Base-by-base conservation (phyloP, 192 early-diverging fungal genomes). In the Thamnidium elegans region DNA sequence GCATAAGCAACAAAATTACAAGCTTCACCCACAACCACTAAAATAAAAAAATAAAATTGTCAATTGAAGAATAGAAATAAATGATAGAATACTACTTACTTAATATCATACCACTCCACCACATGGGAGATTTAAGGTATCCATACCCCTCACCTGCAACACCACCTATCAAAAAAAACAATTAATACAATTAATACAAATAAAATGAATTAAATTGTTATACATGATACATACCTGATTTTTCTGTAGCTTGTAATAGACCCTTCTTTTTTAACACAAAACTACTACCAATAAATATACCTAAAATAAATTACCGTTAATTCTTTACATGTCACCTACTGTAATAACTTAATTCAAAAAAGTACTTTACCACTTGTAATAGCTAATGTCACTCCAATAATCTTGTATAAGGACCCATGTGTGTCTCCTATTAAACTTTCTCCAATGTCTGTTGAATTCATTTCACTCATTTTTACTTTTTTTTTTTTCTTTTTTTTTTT, bases 1-100 rank as follows among this genome's bases (percentile, higher is more conserved):
- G 91, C 87, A 69, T 98, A 98, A n/a, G 96, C 96, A 2, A 91
- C 81, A 82, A 98, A 96, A 79, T 98, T 98, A 61, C 91, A 91
- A 50, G 90, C 76, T 79, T 98, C 96, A 21, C 96, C 96, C 50
- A 96, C 68, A 17, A 90, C 87, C 96, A 98, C 92, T 93, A 81
- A n/a, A n/a, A 54, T 51, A 47, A 26, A 64, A 44, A 43, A n/a
- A n/a, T n/a, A n/a, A 48, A 3, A 9, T 39, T 39, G 36, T 39
- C 36, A 39, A 39, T 39, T 39, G 7, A 39, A 26, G 20, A 55
- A 36, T 32, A 23, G 1, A 26, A 26, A 26, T 26, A 26, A 26
- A 26, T 26, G 26, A 26, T 26, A 36, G 17, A 13, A 45, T 15
- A 45, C 44, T 36, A 11, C 78, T 70, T 71, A 78, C 83, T 85